A percentile compares a stretch with the other conserved stretches of the same genome.
phyloP scores from a whole-genome alignment of 257 asterid species.

The Solanum pennellii region DNA sequence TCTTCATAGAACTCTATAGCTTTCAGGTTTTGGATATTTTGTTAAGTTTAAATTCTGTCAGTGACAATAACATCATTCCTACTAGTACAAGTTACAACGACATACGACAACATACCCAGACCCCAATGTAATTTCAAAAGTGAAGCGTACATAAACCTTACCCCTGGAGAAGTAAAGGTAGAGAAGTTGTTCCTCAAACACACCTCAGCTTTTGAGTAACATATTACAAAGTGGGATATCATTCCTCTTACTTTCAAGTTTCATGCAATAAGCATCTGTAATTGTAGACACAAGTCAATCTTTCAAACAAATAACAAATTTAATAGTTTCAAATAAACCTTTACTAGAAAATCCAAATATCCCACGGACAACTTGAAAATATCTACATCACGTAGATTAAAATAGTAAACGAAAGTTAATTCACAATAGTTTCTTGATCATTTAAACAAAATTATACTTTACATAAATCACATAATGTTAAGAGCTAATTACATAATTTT shows the following conservation, averaged over 20 bases:
- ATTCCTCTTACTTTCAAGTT: neutral
- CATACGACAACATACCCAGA: neutral
- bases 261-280: neutral
- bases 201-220: neutral
- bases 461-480: no score
- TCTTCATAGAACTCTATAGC: neutral
- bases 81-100: neutral
- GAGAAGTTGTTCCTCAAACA: neutral
- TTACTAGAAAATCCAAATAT: neutral
- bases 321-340: neutral
- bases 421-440: neutral
- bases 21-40: neutral
- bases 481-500: no score
- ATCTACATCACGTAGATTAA: neutral
- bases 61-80: neutral
- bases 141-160: neutral
- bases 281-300: neutral
- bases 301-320: neutral
- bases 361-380: neutral
- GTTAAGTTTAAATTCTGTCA: neutral
- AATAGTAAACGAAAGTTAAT: neutral
- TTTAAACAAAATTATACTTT: neutral
- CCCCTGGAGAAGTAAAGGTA: neutral
- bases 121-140: neutral
- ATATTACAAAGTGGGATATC: neutral